A percentile compares a stretch with the other conserved stretches of the same genome.
phyloP scores from a whole-genome alignment of 2,329 filamentous ascomycete genomes.

The Lojkania enalia region DNA sequence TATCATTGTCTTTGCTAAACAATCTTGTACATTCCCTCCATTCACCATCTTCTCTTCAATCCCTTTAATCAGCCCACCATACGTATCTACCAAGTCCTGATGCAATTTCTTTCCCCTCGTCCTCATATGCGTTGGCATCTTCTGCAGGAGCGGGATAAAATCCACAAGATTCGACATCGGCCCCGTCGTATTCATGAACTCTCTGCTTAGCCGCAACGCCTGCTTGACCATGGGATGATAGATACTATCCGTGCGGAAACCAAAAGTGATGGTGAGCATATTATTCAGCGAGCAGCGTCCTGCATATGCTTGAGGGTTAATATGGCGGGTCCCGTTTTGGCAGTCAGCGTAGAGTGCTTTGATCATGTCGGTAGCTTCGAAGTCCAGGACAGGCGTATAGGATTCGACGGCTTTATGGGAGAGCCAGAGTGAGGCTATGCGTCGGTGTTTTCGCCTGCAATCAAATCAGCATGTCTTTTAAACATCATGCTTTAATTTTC shows the following conservation, averaged over 20 bases:
- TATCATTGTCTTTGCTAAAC: constrained; percentile 20
- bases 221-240: constrained; percentile 11
- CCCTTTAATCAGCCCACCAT: constrained; percentile 19
- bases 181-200: constrained; percentile 17
- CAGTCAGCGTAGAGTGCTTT: constrained; percentile 15
- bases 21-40: constrained; percentile 13
- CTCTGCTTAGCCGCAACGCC: constrained; percentile 8
- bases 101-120: constrained; percentile 8
- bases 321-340: constrained; percentile 7
- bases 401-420: constrained; percentile 16
- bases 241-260: constrained; percentile 12
- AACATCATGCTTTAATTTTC: too few relatives aligned
- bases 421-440: constrained; percentile 20
- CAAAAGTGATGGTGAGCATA: constrained; percentile 18
- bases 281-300: constrained; percentile 16
- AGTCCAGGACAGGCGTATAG: constrained; percentile 19
- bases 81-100: constrained; percentile 12
- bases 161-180: constrained; percentile 20
- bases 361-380: constrained; percentile 23
- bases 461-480: too few relatives aligned
- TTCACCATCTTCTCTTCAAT: constrained; percentile 11
- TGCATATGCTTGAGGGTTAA: constrained; percentile 19
- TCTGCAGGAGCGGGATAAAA: constrained; percentile 16
- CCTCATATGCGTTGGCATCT: constrained; percentile 4
- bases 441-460: constrained; percentile 19